Conservation (phyloP, 805 yeast species). For the Candida caryicola region DNA sequence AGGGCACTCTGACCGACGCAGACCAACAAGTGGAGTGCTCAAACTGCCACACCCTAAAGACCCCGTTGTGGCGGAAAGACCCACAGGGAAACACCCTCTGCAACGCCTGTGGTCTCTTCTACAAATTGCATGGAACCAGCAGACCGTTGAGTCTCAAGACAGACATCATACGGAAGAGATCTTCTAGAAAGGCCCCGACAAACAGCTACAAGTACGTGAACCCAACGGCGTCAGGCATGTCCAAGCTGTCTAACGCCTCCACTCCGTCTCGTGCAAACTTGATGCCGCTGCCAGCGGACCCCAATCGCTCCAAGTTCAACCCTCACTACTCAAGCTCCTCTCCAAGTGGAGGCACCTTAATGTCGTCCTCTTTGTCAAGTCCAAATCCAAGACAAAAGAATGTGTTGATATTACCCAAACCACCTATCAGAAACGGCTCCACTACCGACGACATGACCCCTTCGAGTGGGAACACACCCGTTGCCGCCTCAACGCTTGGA, state of each 20-base stretch:
- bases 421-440: constrained; percentile 12
- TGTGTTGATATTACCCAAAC: constrained; percentile 42
- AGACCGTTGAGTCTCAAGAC: constrained; percentile 57
- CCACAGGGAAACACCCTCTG: constrained; percentile 58
- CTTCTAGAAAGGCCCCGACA: constrained; percentile 35
- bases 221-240: constrained; percentile 5
- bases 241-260: neutral
- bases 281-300: constrained; percentile 3
- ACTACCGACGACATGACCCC: constrained; percentile 6
- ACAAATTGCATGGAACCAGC: constrained; percentile 60
- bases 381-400: constrained; percentile 28
- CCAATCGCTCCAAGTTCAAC: constrained; percentile 7
- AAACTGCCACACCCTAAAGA: constrained; percentile 57
- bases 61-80: constrained; percentile 63
- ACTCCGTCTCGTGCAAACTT: constrained; percentile 3
- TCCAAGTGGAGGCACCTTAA: neutral
- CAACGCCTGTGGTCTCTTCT: constrained; percentile 63
- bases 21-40: constrained; percentile 42
- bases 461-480: constrained; percentile 6
- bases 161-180: constrained; percentile 56
- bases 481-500: constrained; percentile 13
- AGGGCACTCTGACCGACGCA: constrained; percentile 2
- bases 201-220: neutral
- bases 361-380: neutral
- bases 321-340: constrained; percentile 3